Evolutionary conservation across 108 stramenopile species (phyloP), one percentile per base, ranked within the genome.

Genomic region (Cyclotella baltica): DNA sequence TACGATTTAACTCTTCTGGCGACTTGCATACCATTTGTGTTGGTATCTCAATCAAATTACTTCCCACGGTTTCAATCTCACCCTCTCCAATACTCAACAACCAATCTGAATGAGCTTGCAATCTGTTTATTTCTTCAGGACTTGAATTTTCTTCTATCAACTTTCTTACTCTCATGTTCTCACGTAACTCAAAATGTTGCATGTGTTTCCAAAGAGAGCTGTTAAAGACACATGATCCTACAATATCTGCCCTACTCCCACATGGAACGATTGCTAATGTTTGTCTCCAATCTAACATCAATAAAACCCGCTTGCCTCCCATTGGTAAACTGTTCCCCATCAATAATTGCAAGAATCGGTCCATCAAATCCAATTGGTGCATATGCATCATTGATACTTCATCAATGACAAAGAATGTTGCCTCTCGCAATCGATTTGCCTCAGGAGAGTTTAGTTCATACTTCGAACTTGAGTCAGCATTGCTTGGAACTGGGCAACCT

Each of bases 201-300:
- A 55, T 19, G 22, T 55, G 18, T 22, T 55, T 55, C 53, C 53
- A 55, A 22, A 11, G 10, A 16, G 53, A 20, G 5, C 53, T 55
- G 22, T 43, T 43, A 13, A 43, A 43, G 8, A 43, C 13, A 13
- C 40, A 43, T 11, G 40, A 8, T 11, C 10, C 40, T 43, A 43
- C 13, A 13, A 43, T 43, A 43, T 43, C 13, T 11, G 10, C 40
- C 8, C 40, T 8, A 13, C 10, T 8, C 13, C 13, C 10, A 13
- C 13, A 11, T 43, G 43, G 30, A 18, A 77, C 59, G 3, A 77
- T 53, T 25, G 67, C 43, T 13, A 70, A 37, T 4, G 38, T 25
- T 52, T 77, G 76, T 1, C 67, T 6, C n/a, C 67, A 77, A 51
- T 77, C 59, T 61, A 10, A n/a, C 43, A 59, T 57, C n/a, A 69